phyloP scores from a whole-genome alignment of 116 monocot genomes.

The Trichopus zeylanicus region DNA sequence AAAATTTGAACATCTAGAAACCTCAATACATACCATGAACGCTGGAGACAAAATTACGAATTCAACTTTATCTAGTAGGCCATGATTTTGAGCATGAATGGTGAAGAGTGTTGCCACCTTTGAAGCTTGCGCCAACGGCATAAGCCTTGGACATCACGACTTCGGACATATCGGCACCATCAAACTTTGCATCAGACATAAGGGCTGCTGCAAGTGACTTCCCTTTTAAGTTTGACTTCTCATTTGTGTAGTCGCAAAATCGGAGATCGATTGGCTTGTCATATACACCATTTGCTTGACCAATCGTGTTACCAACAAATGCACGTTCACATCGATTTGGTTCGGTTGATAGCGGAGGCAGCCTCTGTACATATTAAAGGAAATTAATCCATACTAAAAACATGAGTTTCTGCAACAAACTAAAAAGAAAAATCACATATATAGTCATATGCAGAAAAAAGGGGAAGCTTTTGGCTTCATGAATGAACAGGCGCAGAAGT shows the following conservation, averaged over 20 bases:
- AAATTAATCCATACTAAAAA: no score
- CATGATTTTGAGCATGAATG: neutral
- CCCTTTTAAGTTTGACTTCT: slow-evolving; percentile 80
- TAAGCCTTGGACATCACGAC: slow-evolving; percentile 97
- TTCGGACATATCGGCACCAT: slow-evolving; percentile 92
- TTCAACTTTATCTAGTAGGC: neutral
- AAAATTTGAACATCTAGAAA: neutral
- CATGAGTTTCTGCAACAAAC: no score
- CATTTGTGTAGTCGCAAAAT: slow-evolving; percentile 79
- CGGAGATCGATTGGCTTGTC: slow-evolving; percentile 88
- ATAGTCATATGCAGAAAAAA: no score
- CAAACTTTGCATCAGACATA: slow-evolving; percentile 90
- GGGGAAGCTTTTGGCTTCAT: no score
- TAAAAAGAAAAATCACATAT: neutral
- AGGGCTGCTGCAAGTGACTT: slow-evolving; percentile 86
- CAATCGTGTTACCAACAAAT: slow-evolving; percentile 95
- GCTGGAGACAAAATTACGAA: neutral
- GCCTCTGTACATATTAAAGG: slow-evolving; percentile 34
- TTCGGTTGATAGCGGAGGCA: slow-evolving; percentile 92
- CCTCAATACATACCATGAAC: neutral
- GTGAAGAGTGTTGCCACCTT: slow-evolving; percentile 29
- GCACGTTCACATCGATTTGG: slow-evolving; percentile 85
- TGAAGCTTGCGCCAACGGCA: slow-evolving; percentile 91
- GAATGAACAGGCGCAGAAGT: no score
- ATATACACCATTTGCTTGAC: slow-evolving; percentile 96